Conservation (phyloP, 1,284 basidiomycete species). For the Erythrobasidium hasegawianum region DNA sequence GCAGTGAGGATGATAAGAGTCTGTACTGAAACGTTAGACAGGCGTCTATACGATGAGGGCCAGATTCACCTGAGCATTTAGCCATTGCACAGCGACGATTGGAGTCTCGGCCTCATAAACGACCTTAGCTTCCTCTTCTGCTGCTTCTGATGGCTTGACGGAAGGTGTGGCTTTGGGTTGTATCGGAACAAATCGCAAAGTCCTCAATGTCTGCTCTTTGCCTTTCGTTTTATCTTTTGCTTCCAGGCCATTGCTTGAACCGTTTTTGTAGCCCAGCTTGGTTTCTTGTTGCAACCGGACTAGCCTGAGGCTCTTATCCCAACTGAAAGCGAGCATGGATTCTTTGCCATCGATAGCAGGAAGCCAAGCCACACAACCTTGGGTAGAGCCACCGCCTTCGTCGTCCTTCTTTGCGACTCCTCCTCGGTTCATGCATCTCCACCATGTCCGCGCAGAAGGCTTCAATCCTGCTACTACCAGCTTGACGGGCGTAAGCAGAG, state of each 20-base stretch:
- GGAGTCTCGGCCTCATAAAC: constrained; percentile 40
- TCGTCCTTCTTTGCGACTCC: constrained; percentile 47
- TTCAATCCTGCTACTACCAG: constrained; percentile 89
- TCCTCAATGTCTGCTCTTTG: not conserved
- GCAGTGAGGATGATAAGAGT: constrained; percentile 57
- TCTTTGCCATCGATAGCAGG: constrained; percentile 50
- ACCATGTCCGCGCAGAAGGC: constrained; percentile 89
- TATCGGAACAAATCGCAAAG: no score
- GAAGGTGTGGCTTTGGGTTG: no score
- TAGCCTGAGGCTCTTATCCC: constrained; percentile 66
- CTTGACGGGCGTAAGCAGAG: constrained; percentile 83
- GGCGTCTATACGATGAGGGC: not conserved
- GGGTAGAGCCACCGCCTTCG: constrained; percentile 44
- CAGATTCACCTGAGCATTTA: constrained; percentile 50
- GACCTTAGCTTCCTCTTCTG: not conserved
- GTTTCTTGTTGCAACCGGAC: constrained; percentile 47
- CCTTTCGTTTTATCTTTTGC: not conserved
- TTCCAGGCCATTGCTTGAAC: not conserved
- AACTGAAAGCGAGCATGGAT: constrained; percentile 75
- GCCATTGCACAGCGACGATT: constrained; percentile 54
- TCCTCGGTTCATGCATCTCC: constrained; percentile 56
- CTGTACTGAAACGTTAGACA: constrained; percentile 39
- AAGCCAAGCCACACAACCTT: constrained; percentile 71
- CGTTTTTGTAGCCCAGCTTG: not conserved
- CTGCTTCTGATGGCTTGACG: not conserved